Conservation (phyloP, 352 stramenopile species). For the Phytopythium vexans region DNA sequence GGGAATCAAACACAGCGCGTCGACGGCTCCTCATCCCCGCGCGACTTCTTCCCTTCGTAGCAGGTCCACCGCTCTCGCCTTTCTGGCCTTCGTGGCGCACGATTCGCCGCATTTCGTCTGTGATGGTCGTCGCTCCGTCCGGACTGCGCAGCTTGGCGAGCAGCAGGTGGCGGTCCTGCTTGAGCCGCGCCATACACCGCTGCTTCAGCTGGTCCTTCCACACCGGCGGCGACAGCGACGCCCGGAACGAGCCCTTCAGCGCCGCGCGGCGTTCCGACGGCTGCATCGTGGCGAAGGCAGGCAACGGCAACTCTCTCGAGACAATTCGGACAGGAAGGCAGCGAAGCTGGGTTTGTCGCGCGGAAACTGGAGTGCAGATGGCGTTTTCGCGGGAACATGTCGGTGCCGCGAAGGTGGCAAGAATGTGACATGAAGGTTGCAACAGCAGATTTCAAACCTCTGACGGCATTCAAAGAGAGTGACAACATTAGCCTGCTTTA, state of each 20-base stretch:
- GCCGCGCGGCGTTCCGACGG: slow-evolving; percentile 6
- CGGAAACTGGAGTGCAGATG: too few relatives aligned
- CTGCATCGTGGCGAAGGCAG: background rate
- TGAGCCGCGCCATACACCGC: slow-evolving; percentile 66
- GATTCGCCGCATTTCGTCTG: slow-evolving; percentile 60
- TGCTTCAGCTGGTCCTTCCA: slow-evolving; percentile 79
- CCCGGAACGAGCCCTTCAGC: slow-evolving; percentile 23
- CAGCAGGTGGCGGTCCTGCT: slow-evolving; percentile 53
- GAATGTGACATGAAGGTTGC: slow-evolving; percentile 1
- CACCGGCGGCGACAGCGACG: slow-evolving; percentile 57
- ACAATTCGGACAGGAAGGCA: too few relatives aligned
- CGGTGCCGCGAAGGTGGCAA: background rate
- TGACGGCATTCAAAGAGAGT: background rate
- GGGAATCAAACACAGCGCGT: slow-evolving; percentile 35
- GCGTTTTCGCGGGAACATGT: too few relatives aligned
- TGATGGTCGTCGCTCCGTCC: slow-evolving; percentile 40
- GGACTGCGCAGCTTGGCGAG: slow-evolving; percentile 62
- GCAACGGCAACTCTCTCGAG: background rate
- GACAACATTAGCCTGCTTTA: background rate
- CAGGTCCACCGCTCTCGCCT: background rate
- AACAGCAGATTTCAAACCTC: background rate
- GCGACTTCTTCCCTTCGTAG: background rate
- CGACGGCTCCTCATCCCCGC: background rate
- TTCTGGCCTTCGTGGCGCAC: slow-evolving; percentile 39
- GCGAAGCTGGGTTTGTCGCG: too few relatives aligned